A percentile compares a stretch with the other conserved stretches of the same genome.
Conservation (phyloP, 2,329 filamentous ascomycete species). For the Periconia digitata region DNA sequence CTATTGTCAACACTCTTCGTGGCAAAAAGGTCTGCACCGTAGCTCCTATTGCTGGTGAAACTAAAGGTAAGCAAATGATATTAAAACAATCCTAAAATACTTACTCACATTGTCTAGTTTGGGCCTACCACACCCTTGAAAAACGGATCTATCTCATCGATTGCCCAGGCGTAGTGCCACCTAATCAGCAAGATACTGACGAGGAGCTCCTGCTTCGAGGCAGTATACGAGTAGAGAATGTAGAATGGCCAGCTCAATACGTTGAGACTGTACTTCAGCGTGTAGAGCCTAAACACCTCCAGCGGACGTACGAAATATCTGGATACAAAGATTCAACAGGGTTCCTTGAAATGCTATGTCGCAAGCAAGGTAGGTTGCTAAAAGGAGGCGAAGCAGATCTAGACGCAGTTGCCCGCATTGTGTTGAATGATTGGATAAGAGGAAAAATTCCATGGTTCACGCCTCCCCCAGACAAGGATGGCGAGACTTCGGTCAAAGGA, state of each 20-base stretch:
- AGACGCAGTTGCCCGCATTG: slow-evolving; percentile 94
- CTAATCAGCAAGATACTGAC: slow-evolving; percentile 78
- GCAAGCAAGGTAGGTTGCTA: slow-evolving; percentile 82
- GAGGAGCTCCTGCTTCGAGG: slow-evolving; percentile 88
- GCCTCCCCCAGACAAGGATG: slow-evolving; percentile 63
- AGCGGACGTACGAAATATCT: slow-evolving; percentile 87
- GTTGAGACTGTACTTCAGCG: slow-evolving; percentile 78
- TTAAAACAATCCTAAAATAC: slow-evolving; percentile 54
- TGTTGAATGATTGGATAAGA: slow-evolving; percentile 92
- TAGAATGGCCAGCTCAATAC: slow-evolving; percentile 95
- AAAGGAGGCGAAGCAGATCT: slow-evolving; percentile 94
- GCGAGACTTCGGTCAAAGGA: slow-evolving; percentile 40
- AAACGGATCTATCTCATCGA: slow-evolving; percentile 94
- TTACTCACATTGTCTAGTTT: slow-evolving; percentile 91
- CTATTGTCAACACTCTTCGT: slow-evolving; percentile 92
- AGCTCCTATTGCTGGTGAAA: slow-evolving; percentile 93
- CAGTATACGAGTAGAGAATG: slow-evolving; percentile 92
- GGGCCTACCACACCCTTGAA: slow-evolving; percentile 97
- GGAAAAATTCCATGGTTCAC: slow-evolving; percentile 98
- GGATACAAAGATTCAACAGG: slow-evolving; percentile 75
- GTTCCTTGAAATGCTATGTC: slow-evolving; percentile 82
- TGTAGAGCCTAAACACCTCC: slow-evolving; percentile 84
- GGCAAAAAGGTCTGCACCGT: slow-evolving; percentile 94
- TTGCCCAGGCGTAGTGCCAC: slow-evolving; percentile 93
- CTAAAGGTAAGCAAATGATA: slow-evolving; percentile 55